Base-by-base conservation (phyloP, 179 eudicot species). In the Vitellaria paradoxa region DNA sequence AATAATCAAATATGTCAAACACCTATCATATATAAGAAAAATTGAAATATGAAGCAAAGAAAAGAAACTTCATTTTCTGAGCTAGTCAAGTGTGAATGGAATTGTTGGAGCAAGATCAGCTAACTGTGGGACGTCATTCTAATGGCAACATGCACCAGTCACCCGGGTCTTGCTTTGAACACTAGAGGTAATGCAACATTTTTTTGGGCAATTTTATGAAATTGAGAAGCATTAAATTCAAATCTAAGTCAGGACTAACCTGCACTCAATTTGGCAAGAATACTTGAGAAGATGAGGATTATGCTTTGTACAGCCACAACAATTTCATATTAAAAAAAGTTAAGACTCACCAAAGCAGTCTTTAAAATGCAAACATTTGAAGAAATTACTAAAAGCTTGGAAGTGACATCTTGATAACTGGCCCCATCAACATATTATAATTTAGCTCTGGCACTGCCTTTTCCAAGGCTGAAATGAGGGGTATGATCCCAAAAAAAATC, bases 381-480 rank as follows among this genome's bases (percentile, higher is more conserved):
- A 21, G 14, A 53, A 50, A 62, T 26, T 80, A 92, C 98, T 97
- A 93, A 82, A 90, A 95, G 87, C 97, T 95, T 75, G 98, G 98
- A 76, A 95, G 95, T 12, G 98, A 89, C 88, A 94, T 82, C 52
- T 90, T 92, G 78, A 92, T 76, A 13, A 45, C 45, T 9, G 98
- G 98, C 20, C 97, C 97, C 81, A 82, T 76, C 93, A 93, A 89
- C 24, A 69, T 83, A 26, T 74, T 78, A 20, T 91, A 70, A 70
- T 80, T 80, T 77, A 77, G 77, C 70, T 66, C 77, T 37, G 86
- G 85, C 68, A 71, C 91, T 83, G 85, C 65, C 69, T 63, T 60
- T 65, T 57, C 64, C 70, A 14, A 30, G 55, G 71, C 37, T 30
- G 37, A 30, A 30, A 30, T 30, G 1, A 30, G 37, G 37, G 37